Evolutionary conservation across 306 rosid genomes (phyloP).

Genomic region (Quercus berberidifolia): DNA sequence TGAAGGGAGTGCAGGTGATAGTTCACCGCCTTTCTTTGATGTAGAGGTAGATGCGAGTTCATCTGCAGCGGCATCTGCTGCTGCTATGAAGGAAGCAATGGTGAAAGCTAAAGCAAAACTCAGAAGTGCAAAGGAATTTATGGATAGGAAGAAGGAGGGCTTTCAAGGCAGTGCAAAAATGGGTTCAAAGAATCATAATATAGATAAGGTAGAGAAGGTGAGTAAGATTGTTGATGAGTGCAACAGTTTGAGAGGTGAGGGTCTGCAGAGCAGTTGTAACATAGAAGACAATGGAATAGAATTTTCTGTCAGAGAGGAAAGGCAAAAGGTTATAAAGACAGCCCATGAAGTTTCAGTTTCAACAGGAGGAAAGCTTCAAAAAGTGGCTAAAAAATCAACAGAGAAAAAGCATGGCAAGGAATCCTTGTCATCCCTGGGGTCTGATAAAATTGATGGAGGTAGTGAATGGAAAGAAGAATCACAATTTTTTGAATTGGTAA

Average conservation of each 20-base stretch:
- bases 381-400: constrained; percentile 18
- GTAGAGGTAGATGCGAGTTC: constrained; percentile 84
- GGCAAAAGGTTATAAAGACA: constrained; percentile 40
- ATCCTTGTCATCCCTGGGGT: constrained; percentile 49
- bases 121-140: constrained; percentile 55
- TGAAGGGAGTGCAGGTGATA: constrained; percentile 44
- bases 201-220: constrained; percentile 33
- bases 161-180: constrained; percentile 36
- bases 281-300: constrained; percentile 29
- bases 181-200: constrained; percentile 35
- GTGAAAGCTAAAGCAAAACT: constrained; percentile 55
- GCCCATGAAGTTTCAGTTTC: constrained; percentile 34
- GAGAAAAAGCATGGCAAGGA: constrained; percentile 40
- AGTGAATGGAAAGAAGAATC: constrained; percentile 78
- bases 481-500: constrained; percentile 75
- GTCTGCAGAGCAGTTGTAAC: constrained; percentile 30
- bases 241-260: constrained; percentile 38
- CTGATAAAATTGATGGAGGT: constrained; percentile 41
- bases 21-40: constrained; percentile 75
- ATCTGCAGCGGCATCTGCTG: constrained; percentile 69
- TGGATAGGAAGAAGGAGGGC: constrained; percentile 56
- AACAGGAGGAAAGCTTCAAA: constrained; percentile 27
- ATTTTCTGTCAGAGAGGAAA: constrained; percentile 46
- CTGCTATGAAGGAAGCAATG: constrained; percentile 64
- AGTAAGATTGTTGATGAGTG: constrained; percentile 30